Percentiles rank a stretch among this genome's conserved stretches.
Conservation (phyloP, 1,284 basidiomycete species). For the Sanghuangporus sanghuang region DNA sequence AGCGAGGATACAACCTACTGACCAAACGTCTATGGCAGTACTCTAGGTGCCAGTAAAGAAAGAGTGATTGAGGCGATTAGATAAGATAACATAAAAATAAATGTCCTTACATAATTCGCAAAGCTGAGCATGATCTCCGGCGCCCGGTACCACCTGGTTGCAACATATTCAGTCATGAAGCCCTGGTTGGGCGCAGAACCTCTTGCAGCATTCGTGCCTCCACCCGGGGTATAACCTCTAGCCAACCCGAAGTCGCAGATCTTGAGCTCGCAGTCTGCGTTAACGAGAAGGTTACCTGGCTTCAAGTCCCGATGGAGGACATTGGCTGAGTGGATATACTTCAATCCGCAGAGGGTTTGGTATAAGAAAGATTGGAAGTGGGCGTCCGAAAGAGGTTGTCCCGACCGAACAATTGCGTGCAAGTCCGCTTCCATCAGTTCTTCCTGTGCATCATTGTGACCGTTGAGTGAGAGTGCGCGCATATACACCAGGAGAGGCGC, state of each 20-base stretch:
- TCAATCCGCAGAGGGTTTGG: conserved; percentile 96
- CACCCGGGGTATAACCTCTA: conserved; percentile 86
- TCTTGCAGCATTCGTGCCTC: conserved; percentile 60
- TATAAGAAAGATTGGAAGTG: conserved; percentile 99
- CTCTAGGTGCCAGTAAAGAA: conserved; percentile 39
- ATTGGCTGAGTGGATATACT: conserved; percentile 98
- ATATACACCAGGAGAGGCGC: conserved; percentile 25
- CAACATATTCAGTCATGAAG: conserved; percentile 99
- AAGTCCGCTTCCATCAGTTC: conserved; percentile 99
- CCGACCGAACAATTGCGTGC: conserved; percentile 97
- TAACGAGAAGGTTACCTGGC: conserved; percentile 94
- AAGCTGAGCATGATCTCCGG: conserved; percentile 98
- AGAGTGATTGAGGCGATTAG: neutral
- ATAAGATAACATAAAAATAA: neutral
- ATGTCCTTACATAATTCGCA: conserved; percentile 80
- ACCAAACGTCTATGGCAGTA: conserved; percentile 95
- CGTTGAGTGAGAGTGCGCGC: neutral
- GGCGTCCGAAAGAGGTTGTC: conserved; percentile 95
- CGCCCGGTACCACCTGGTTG: conserved; percentile 96
- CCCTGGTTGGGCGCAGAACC: conserved; percentile 66
- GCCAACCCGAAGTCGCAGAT: conserved; percentile 99
- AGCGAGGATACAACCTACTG: conserved; percentile 95
- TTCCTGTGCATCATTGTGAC: conserved; percentile 47
- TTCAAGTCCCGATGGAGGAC: conserved; percentile 98
- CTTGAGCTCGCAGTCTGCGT: conserved; percentile 96